Conservation (phyloP, 106 monocot species). For the Gastrodia elata region DNA sequence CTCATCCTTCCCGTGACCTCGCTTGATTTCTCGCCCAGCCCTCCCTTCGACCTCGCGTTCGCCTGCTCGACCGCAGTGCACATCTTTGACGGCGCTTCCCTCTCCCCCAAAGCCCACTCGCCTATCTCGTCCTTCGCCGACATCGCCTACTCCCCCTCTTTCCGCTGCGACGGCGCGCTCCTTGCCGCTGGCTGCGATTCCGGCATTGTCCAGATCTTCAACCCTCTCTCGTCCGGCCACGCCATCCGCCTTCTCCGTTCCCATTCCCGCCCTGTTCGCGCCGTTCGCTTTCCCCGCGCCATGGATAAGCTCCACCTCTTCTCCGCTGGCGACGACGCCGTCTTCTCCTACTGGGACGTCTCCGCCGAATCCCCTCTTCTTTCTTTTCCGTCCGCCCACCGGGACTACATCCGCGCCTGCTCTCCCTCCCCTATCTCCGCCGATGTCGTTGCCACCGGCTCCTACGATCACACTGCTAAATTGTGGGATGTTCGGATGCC, state of each 20-base stretch:
- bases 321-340: conserved; percentile 84
- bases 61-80: conserved; percentile 43
- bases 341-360: conserved; percentile 75
- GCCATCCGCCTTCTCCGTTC: conserved; percentile 52
- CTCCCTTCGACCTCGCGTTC: conserved; percentile 54
- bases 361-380: conserved; percentile 41
- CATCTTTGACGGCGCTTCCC: conserved; percentile 33
- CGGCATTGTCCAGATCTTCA: conserved; percentile 66
- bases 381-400: conserved; percentile 55
- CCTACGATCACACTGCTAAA: conserved; percentile 73
- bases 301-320: conserved; percentile 76
- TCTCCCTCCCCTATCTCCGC: conserved; percentile 42
- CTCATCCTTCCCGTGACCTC: conserved; percentile 55
- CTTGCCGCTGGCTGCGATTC: conserved; percentile 56
- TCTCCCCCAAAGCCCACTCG: conserved; percentile 41
- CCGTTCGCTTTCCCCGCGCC: conserved; percentile 60
- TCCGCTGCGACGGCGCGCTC: conserved; percentile 87
- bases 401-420: conserved; percentile 83
- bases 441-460: conserved; percentile 76
- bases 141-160: conserved; percentile 81
- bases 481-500: conserved; percentile 71
- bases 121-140: conserved; percentile 53
- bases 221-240: conserved; percentile 27
- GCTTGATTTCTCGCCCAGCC: conserved; percentile 59
- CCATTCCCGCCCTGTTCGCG: conserved; percentile 61